Base-by-base conservation (phyloP, 2,329 filamentous ascomycete species). In the Pseudocercospora fuligena region DNA sequence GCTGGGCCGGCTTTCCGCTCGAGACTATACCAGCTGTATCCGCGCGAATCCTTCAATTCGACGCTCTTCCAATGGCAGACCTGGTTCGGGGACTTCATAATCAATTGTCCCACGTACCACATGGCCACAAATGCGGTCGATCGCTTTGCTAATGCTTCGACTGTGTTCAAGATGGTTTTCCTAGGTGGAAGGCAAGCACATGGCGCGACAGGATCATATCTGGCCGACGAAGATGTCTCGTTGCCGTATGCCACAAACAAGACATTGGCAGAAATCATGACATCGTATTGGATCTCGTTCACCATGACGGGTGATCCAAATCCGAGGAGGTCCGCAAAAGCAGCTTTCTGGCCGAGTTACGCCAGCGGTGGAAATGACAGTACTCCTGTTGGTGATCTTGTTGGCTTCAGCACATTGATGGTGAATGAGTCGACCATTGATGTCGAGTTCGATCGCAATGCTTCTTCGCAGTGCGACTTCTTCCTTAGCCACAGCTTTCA, bases 11-110 rank as follows among this genome's bases (percentile, higher is more conserved):
- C 78, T 9, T 74, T 75, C 65, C 82, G 82, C 73, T 76, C 75
- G 33, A 75, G 81, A 21, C 72, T 81, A 4, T 80, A 80, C 72
- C 74, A 81, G 65, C 77, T 66, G 19, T 73, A 80, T 61, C 78
- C 79, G 5, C 54, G 56, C 1, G 61, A 64, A 0, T 67, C 70
- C 6, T 79, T 73, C 72, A 79, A 80, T 60, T 76, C 73, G 7
- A 80, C 76, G 8, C 77, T 80, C 66, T 81, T 72, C 67, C 79
- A 79, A 60, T 73, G 79, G 5, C 71, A 76, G 54, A 73, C 73
- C 1, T 77, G 76, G 72, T 83, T 81, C 66, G 81, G 81, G 7
- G 81, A 83, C 67, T 81, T 78, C 66, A 80, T 82, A 40, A 82
- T 83, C 69, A 62, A 66, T 33, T 72, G 70, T 36, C 70, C 70